phyloP scores from a whole-genome alignment of 2,329 filamentous ascomycete genomes.

The Fusarium begoniae region DNA sequence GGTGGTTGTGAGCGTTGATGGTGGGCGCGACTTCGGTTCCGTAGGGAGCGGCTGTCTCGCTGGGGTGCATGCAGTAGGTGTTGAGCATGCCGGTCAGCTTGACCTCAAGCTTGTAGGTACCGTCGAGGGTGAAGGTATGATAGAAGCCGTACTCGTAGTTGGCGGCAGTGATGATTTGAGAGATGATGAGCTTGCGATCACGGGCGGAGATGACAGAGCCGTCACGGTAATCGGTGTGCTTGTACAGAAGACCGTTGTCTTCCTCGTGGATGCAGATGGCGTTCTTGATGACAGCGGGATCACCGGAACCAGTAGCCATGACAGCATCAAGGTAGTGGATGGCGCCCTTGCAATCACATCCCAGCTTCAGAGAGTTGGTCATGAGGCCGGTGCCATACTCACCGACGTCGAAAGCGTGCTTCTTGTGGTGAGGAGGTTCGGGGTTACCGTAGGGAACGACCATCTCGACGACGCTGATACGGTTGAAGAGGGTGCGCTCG shows the following conservation, averaged over 20 bases:
- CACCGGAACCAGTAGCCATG: constrained; percentile 83
- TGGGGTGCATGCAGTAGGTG: constrained; percentile 53
- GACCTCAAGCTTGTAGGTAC: constrained; percentile 70
- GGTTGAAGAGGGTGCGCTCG: constrained; percentile 70
- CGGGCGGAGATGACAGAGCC: constrained; percentile 66
- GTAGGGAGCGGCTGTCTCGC: constrained; percentile 58
- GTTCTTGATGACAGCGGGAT: constrained; percentile 86
- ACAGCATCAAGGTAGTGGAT: constrained; percentile 93
- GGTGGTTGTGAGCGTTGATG: constrained; percentile 73
- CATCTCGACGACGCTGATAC: constrained; percentile 76
- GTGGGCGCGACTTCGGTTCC: constrained; percentile 72
- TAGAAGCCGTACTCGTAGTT: constrained; percentile 69
- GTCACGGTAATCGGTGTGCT: constrained; percentile 71
- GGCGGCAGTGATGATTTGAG: constrained; percentile 71
- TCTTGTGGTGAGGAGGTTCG: constrained; percentile 80
- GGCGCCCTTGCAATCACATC: constrained; percentile 87
- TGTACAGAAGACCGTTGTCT: constrained; percentile 68
- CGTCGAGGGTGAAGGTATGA: constrained; percentile 59
- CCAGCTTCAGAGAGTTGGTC: constrained; percentile 81
- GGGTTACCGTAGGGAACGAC: constrained; percentile 80
- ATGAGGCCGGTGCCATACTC: constrained; percentile 86
- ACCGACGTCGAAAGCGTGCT: constrained; percentile 83
- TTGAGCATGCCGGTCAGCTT: constrained; percentile 62
- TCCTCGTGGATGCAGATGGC: constrained; percentile 86
- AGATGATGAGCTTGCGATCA: constrained; percentile 67